Conservation (phyloP, 257 asterid genomes). For the Craterostigma plantagineum region DNA sequence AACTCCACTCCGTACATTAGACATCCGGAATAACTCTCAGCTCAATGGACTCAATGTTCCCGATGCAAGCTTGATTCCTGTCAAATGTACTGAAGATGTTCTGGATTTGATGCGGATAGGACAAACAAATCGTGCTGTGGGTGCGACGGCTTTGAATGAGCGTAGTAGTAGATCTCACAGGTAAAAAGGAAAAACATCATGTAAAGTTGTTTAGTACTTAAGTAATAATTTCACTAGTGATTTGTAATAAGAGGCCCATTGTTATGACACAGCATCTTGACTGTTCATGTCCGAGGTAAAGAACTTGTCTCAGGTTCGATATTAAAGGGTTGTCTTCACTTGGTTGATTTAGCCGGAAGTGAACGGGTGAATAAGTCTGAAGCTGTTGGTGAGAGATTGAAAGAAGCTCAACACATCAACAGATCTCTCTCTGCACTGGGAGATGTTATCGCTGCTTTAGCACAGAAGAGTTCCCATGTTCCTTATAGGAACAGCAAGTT, state of each 20-base stretch:
- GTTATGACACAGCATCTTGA: constrained; percentile 42
- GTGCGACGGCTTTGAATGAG: constrained; percentile 81
- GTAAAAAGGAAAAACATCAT: constrained; percentile 13
- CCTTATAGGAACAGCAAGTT: constrained; percentile 92
- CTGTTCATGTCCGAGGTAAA: constrained; percentile 80
- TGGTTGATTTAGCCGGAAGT: constrained; percentile 90
- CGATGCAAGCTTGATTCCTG: constrained; percentile 66
- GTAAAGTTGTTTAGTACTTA: neutral
- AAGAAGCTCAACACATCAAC: constrained; percentile 90
- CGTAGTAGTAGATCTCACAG: constrained; percentile 88
- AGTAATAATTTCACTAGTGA: neutral
- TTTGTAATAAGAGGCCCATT: constrained; percentile 2
- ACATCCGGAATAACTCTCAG: constrained; percentile 77
- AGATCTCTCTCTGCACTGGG: constrained; percentile 82
- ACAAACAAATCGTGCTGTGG: constrained; percentile 69
- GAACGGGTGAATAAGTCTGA: constrained; percentile 86
- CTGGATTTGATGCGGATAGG: constrained; percentile 82
- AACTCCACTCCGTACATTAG: constrained; percentile 39
- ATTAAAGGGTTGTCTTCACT: constrained; percentile 75
- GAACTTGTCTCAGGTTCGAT: constrained; percentile 61
- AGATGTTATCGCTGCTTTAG: constrained; percentile 87
- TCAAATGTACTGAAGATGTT: constrained; percentile 72
- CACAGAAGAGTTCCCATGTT: constrained; percentile 70
- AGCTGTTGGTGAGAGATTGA: constrained; percentile 81
- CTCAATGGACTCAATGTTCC: constrained; percentile 89